A percentile compares a stretch with the other conserved stretches of the same genome.
These are phyloP conservation scores for Zygotorulaspora florentina DNA, from an alignment of 805 yeast species.

Conservation along the genomic window DNA sequence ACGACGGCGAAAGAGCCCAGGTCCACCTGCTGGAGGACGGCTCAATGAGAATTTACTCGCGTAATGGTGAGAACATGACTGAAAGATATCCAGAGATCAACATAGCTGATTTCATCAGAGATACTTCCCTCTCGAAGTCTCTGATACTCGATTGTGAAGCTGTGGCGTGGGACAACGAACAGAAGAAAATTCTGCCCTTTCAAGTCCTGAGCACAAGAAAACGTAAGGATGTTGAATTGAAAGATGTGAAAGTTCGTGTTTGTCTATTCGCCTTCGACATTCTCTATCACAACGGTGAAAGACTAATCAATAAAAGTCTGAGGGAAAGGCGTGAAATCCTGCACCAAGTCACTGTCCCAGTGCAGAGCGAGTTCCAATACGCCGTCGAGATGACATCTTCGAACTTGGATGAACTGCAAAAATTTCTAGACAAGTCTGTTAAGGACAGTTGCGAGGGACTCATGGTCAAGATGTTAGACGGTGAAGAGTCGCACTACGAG, in stretches of 20 bases:
- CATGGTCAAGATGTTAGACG: slow-evolving; percentile 88
- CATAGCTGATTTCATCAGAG: slow-evolving; percentile 52
- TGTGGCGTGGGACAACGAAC: slow-evolving; percentile 89
- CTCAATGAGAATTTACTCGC: slow-evolving; percentile 70
- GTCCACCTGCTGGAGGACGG: slow-evolving; percentile 71
- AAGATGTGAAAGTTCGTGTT: slow-evolving; percentile 84
- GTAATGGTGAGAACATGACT: slow-evolving; percentile 97
- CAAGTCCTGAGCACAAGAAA: slow-evolving; percentile 91
- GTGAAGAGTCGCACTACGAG: slow-evolving; percentile 77
- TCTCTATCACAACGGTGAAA: slow-evolving; percentile 66
- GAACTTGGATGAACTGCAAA: slow-evolving; percentile 69
- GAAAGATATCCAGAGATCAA: slow-evolving; percentile 91
- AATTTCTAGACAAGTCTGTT: slow-evolving; percentile 82
- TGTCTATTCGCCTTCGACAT: slow-evolving; percentile 92
- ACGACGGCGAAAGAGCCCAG: slow-evolving; percentile 98
- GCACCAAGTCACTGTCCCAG: slow-evolving; percentile 49
- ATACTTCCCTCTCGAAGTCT: slow-evolving; percentile 40
- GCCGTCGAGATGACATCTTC: slow-evolving; percentile 73
- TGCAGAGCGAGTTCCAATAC: slow-evolving; percentile 74
- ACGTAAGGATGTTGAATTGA: slow-evolving; percentile 84
- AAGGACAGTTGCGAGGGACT: slow-evolving; percentile 91
- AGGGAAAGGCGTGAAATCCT: slow-evolving; percentile 65
- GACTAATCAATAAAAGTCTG: slow-evolving; percentile 63
- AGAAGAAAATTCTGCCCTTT: slow-evolving; percentile 82
- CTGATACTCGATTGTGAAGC: slow-evolving; percentile 93